These are phyloP conservation scores for Teunomyces atbi DNA, from an alignment of 805 yeast species.

Conservation along the genomic window DNA sequence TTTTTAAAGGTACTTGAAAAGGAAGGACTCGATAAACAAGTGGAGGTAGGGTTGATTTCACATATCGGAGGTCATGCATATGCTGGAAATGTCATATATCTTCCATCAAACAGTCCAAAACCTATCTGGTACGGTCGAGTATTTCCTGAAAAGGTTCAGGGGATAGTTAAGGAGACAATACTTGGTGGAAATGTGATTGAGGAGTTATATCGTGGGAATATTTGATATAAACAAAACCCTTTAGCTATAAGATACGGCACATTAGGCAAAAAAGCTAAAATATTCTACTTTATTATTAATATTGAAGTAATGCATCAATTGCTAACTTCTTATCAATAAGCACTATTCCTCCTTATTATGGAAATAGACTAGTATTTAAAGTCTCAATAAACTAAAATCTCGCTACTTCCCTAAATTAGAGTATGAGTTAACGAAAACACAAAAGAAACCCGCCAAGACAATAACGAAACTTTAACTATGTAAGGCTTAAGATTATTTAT, in stretches of 20 bases:
- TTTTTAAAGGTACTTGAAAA: slow-evolving; percentile 40
- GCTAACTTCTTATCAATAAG: neutral
- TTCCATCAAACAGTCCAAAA: slow-evolving; percentile 22
- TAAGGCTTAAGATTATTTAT: neutral
- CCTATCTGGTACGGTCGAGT: slow-evolving; percentile 79
- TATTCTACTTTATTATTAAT: neutral
- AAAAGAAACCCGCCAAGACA: neutral
- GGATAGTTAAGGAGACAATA: slow-evolving; percentile 58
- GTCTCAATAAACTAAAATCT: neutral
- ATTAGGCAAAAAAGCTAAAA: neutral
- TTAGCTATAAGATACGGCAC: neutral
- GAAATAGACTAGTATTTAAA: neutral
- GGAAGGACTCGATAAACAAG: slow-evolving; percentile 27
- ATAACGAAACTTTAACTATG: neutral
- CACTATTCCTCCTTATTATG: neutral
- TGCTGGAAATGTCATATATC: slow-evolving; percentile 76
- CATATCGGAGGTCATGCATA: slow-evolving; percentile 87
- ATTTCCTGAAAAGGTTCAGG: slow-evolving; percentile 62
- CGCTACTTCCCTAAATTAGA: neutral
- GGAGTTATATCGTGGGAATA: slow-evolving; percentile 54
- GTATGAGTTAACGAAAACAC: neutral
- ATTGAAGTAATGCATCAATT: neutral
- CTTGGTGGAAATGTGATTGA: slow-evolving; percentile 48
- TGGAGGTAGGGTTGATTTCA: slow-evolving; percentile 55
- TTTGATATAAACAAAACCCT: neutral